Conservation (phyloP, 2,329 filamentous ascomycete genomes). For the Colletotrichum sojae region DNA sequence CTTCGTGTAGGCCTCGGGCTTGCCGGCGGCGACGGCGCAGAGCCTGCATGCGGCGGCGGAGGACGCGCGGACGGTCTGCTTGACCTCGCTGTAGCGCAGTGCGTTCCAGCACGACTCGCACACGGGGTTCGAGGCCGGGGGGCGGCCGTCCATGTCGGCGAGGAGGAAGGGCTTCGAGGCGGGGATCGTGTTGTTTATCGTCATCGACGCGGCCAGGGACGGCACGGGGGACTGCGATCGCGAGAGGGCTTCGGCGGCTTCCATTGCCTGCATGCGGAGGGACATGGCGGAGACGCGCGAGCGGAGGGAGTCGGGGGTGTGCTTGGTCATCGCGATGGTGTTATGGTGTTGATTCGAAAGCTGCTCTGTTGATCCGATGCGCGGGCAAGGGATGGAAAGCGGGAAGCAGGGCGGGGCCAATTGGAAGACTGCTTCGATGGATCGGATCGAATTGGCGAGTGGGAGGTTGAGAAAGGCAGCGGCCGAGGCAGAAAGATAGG, state of each 20-base stretch:
- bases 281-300: constrained; percentile 61
- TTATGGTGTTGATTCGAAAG: not conserved
- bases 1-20: constrained; percentile 79
- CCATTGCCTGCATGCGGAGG: constrained; percentile 57
- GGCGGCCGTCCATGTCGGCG: constrained; percentile 56
- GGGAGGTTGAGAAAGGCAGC: not conserved
- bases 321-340: constrained; percentile 57
- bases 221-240: constrained; percentile 45
- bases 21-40: constrained; percentile 56
- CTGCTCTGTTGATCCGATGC: constrained; percentile 10
- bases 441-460: no score
- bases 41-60: constrained; percentile 51
- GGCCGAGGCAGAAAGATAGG: not conserved
- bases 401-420: not conserved
- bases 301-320: constrained; percentile 60
- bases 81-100: constrained; percentile 39
- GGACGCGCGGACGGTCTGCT: constrained; percentile 30
- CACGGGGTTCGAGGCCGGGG: constrained; percentile 49
- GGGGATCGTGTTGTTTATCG: constrained; percentile 23
- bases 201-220: constrained; percentile 46
- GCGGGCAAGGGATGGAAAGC: not conserved
- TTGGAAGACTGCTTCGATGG: no score
- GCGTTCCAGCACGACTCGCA: constrained; percentile 42
- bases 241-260: constrained; percentile 40
- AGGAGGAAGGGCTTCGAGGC: constrained; percentile 62